Evolutionary conservation across 75 land plant genomes (phyloP).

Genomic region (Isoetes taiwanensis): DNA sequence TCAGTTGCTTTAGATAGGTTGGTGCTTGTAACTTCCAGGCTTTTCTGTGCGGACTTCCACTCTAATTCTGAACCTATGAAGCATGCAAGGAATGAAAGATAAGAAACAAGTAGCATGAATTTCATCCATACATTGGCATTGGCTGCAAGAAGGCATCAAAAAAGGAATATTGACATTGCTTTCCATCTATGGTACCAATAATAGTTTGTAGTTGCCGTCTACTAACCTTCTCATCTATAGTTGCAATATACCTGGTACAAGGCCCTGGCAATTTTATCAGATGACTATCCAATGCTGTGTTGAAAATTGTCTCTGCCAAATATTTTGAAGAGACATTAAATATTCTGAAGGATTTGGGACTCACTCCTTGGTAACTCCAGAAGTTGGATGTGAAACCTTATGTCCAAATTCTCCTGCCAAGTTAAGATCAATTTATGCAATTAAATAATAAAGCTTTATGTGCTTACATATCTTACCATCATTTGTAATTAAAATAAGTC

Average conservation of each 20-base stretch:
- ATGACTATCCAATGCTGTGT: too few relatives aligned
- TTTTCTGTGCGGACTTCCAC: constrained; percentile 67
- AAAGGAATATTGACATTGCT: too few relatives aligned
- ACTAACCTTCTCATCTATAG: constrained; percentile 45
- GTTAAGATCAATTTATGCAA: too few relatives aligned
- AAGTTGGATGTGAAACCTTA: constrained; percentile 78
- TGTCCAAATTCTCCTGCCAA: constrained; percentile 92
- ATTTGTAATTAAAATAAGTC: constrained; percentile 86
- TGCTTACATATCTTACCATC: too few relatives aligned
- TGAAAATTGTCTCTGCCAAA: too few relatives aligned
- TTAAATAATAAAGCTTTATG: too few relatives aligned
- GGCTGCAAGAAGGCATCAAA: too few relatives aligned
- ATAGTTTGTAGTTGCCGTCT: constrained; percentile 48
- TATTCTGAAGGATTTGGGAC: constrained; percentile 14
- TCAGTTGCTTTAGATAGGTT: constrained; percentile 39
- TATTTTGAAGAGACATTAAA: too few relatives aligned
- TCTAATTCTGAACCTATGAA: constrained; percentile 54
- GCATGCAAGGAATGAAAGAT: constrained; percentile 3
- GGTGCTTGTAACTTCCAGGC: constrained; percentile 60
- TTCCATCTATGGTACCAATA: too few relatives aligned
- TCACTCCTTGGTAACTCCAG: constrained; percentile 85
- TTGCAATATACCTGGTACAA: constrained; percentile 82
- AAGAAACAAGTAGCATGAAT: too few relatives aligned
- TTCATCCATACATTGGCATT: too few relatives aligned
- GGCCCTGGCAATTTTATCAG: too few relatives aligned